A percentile compares a stretch with the other conserved stretches of the same genome.
Evolutionary conservation across 441 rosid species (phyloP).

Genomic region (Omphalea diandra): DNA sequence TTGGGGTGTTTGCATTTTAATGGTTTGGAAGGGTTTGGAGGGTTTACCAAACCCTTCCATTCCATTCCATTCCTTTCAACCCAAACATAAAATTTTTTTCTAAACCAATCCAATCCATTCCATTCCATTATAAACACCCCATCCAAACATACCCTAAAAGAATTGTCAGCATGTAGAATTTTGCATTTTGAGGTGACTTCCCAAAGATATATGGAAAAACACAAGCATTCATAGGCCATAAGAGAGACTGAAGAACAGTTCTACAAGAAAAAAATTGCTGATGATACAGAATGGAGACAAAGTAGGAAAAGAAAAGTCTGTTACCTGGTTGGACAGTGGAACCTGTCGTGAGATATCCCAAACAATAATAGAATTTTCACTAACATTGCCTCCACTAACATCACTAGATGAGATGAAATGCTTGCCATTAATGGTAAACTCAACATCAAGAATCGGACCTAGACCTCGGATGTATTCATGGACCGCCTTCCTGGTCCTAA

Average conservation of each 20-base stretch:
- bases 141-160: no score
- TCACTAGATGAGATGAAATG: conserved; percentile 82
- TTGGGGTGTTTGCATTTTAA: no score
- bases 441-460: conserved; percentile 80
- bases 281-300: conserved; percentile 12
- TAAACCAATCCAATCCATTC: no score
- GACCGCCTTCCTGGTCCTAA: conserved; percentile 54
- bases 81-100: no score
- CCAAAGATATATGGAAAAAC: background rate
- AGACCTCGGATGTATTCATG: conserved; percentile 55
- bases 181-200: background rate
- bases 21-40: no score
- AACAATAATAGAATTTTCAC: conserved; percentile 74
- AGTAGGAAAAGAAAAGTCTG: conserved; percentile 20
- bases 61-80: no score
- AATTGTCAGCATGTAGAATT: background rate
- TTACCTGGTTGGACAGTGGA: conserved; percentile 89
- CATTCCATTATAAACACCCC: no score
- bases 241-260: background rate
- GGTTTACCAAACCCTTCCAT: no score
- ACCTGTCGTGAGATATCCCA: conserved; percentile 79
- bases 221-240: background rate
- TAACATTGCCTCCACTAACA: no score
- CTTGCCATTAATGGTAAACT: conserved; percentile 62
- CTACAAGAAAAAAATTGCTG: no score